These are phyloP conservation scores for Nadsonia starkeyi-henricii DNA, from an alignment of 1,139 yeast species.

Conservation along the genomic window DNA sequence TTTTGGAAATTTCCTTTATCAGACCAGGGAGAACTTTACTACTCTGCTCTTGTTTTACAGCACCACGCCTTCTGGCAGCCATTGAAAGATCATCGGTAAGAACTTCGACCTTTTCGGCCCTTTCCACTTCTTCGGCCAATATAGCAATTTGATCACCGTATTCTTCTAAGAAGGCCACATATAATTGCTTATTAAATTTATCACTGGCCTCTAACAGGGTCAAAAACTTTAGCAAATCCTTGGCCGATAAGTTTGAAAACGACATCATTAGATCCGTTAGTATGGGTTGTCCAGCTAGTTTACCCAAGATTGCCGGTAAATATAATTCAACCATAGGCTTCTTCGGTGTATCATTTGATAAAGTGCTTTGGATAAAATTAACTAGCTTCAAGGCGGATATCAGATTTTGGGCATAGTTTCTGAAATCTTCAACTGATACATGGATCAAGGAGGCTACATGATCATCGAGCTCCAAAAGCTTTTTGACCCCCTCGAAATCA, in stretches of 20 bases:
- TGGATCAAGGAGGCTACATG: constrained; percentile 6
- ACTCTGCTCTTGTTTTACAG: background rate
- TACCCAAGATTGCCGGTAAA: constrained; percentile 9
- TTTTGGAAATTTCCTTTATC: background rate
- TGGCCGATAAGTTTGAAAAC: background rate
- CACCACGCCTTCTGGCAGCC: background rate
- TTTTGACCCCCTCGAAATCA: constrained; percentile 9
- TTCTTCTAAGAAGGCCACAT: background rate
- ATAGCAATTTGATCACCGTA: background rate
- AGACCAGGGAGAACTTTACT: background rate
- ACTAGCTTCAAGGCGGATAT: constrained; percentile 9
- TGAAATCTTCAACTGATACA: constrained; percentile 8
- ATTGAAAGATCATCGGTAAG: background rate
- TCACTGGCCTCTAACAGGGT: background rate
- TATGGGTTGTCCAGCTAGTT: background rate
- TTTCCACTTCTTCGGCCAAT: background rate
- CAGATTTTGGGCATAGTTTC: constrained; percentile 6
- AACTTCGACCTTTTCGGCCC: background rate
- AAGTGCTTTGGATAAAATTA: constrained; percentile 4
- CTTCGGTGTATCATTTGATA: background rate
- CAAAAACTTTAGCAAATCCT: background rate
- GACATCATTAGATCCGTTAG: background rate
- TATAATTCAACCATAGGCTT: constrained; percentile 8
- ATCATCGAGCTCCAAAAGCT: constrained; percentile 9
- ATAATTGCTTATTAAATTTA: background rate